Base-by-base conservation (phyloP, 2,329 filamentous ascomycete species). In the Xylariaceae sp. region DNA sequence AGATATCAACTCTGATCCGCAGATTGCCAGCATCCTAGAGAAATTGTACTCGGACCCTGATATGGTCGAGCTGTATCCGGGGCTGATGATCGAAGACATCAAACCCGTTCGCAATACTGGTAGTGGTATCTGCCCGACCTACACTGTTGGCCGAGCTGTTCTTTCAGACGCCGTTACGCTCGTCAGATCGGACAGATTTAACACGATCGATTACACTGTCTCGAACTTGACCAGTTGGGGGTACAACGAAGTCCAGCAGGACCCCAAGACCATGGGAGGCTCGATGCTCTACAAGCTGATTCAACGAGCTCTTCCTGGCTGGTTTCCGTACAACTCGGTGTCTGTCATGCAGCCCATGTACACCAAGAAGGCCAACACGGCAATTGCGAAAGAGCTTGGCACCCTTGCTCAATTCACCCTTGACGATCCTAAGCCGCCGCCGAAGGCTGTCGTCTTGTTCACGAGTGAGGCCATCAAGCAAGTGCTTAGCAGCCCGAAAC, bases 41-140 rank as follows among this genome's bases (percentile, higher is more conserved):
- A 22, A 43, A 12, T 18, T 43, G 10, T 43, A 43, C n/a, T 10
- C 19, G 3, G 10, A 43, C n/a, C 17, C 41, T 2, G 41, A 43
- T 22, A 43, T 22, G 16, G 18, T 43, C n/a, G 41, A 43, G 18
- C 22, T 43, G 11, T 43, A 43, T 31, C 41, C 41, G 3, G 41
- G 41, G 6, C 19, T 43, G 17, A 22, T 43, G 17, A 22, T 17
- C 41, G 41, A 43, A n/a, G 41, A 43, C 13, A 17, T 22, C 19
- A 22, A 22, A 10, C 83, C 83, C 1, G 77, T 83, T 2, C 75
- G 76, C 13, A 82, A 0, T 82, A 85, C 59, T 71, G 82, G 5
- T 85, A 28, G 17, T 19, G 41, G 19, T 6, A 14, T 19, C 12
- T n/a, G 22, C 18, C 31, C 41, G 6, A 22, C 41, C 19, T 16